These are phyloP conservation scores for Baorangia bicolor DNA, from an alignment of 768 basidiomycete species.

Conservation along the genomic window DNA sequence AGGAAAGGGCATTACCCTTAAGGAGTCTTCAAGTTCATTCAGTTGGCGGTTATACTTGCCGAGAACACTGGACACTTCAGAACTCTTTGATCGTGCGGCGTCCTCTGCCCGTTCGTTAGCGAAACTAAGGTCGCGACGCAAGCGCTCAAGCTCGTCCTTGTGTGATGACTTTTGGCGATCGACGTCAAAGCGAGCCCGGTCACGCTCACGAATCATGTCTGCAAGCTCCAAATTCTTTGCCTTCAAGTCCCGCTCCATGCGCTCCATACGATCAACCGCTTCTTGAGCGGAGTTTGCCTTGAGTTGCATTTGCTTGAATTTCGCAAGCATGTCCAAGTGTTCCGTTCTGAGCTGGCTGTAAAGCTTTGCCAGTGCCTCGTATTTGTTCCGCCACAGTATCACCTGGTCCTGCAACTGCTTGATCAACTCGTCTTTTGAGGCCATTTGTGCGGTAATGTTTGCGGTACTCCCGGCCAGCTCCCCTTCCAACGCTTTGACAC, in stretches of 20 bases:
- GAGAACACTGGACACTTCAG: conserved; percentile 86
- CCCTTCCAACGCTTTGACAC: conserved; percentile 93
- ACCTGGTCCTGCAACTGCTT: conserved; percentile 96
- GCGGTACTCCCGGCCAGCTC: conserved; percentile 73
- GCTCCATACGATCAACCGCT: conserved; percentile 96
- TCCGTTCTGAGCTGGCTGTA: conserved; percentile 98
- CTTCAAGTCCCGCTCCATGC: conserved; percentile 98
- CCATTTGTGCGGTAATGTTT: conserved; percentile 82
- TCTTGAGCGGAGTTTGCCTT: conserved; percentile 99
- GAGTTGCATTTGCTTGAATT: conserved; percentile 96
- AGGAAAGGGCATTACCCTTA: conserved; percentile 58
- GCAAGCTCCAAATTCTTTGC: conserved; percentile 98
- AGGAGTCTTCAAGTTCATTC: conserved; percentile 92
- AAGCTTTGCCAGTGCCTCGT: conserved; percentile 96
- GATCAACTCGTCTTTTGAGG: conserved; percentile 93
- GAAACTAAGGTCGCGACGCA: conserved; percentile 89
- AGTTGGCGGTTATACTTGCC: conserved; percentile 95
- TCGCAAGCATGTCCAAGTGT: conserved; percentile 94
- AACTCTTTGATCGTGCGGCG: conserved; percentile 84
- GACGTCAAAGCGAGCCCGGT: conserved; percentile 92
- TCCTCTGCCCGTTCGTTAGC: conserved; percentile 99
- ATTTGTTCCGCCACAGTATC: conserved; percentile 95
- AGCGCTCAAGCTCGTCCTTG: conserved; percentile 91
- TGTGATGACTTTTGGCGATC: conserved; percentile 92
- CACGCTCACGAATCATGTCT: conserved; percentile 98